phyloP scores from a whole-genome alignment of 1,284 basidiomycete species.

The Cutaneotrichosporon cavernicola region DNA sequence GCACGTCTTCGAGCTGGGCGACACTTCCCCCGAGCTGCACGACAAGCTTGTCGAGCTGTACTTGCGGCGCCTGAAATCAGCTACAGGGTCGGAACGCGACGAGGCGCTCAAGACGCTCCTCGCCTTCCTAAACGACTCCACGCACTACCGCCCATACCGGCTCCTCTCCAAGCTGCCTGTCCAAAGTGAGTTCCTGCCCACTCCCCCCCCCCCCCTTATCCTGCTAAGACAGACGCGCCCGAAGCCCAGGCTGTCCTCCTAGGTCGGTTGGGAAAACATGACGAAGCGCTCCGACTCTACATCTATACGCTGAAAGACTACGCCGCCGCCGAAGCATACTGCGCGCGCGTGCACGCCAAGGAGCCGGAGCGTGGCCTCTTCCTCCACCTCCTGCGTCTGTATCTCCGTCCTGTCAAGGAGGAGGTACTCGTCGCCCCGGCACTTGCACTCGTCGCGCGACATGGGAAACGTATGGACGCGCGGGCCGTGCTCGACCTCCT shows the following conservation, averaged over 20 bases:
- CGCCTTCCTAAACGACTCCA: conserved; percentile 69
- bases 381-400: conserved; percentile 79
- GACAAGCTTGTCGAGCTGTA: conserved; percentile 86
- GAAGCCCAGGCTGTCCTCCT: conserved; percentile 87
- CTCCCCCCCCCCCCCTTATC: background rate
- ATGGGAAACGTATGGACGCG: conserved; percentile 76
- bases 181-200: conserved; percentile 66
- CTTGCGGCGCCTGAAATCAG: conserved; percentile 49
- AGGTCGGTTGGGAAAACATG: conserved; percentile 84
- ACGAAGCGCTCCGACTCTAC: conserved; percentile 88
- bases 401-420: conserved; percentile 60
- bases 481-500: conserved; percentile 77
- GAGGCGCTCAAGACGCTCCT: conserved; percentile 56
- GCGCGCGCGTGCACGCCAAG: conserved; percentile 68
- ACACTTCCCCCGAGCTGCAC: conserved; percentile 69
- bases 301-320: conserved; percentile 81
- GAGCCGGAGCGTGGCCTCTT: conserved; percentile 70
- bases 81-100: conserved; percentile 57
- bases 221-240: conserved; percentile 62
- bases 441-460: conserved; percentile 75
- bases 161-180: conserved; percentile 72
- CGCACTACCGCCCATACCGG: conserved; percentile 72
- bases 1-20: conserved; percentile 74
- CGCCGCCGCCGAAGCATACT: conserved; percentile 87
- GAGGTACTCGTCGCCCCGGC: conserved; percentile 67